phyloP scores from a whole-genome alignment of 257 asterid species.

The Nicotiana paniculata region DNA sequence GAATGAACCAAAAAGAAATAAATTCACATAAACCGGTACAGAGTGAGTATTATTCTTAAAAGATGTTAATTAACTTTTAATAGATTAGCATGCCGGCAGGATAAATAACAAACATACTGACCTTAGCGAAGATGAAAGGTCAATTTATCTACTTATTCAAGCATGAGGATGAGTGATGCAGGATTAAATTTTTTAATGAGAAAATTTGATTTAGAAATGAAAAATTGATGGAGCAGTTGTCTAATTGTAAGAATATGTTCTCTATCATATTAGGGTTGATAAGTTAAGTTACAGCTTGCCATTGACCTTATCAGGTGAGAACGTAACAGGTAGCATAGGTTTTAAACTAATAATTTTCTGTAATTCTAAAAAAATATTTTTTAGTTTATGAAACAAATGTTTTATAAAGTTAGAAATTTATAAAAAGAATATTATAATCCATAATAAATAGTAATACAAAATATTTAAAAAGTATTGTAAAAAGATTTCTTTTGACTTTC shows the following conservation, averaged over 20 bases:
- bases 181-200: not conserved
- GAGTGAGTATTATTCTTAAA: not conserved
- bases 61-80: not conserved
- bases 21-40: too few species aligned
- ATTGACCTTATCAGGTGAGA: not conserved
- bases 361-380: too few species aligned
- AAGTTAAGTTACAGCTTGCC: not conserved
- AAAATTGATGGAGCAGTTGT: not conserved
- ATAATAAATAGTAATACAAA: too few species aligned
- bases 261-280: not conserved
- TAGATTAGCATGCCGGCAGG: not conserved
- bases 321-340: too few species aligned
- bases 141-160: not conserved
- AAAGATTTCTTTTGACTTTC: too few species aligned
- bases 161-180: not conserved
- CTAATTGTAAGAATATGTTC: not conserved
- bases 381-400: too few species aligned
- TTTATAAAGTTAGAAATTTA: too few species aligned
- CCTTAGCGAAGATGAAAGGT: not conserved
- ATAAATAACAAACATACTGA: not conserved
- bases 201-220: not conserved
- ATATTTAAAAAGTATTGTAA: too few species aligned
- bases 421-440: too few species aligned
- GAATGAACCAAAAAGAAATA: too few species aligned
- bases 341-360: too few species aligned